A percentile compares a stretch with the other conserved stretches of the same genome.
Conservation (phyloP, 2,329 filamentous ascomycete species). For the Colletotrichum truncatum region DNA sequence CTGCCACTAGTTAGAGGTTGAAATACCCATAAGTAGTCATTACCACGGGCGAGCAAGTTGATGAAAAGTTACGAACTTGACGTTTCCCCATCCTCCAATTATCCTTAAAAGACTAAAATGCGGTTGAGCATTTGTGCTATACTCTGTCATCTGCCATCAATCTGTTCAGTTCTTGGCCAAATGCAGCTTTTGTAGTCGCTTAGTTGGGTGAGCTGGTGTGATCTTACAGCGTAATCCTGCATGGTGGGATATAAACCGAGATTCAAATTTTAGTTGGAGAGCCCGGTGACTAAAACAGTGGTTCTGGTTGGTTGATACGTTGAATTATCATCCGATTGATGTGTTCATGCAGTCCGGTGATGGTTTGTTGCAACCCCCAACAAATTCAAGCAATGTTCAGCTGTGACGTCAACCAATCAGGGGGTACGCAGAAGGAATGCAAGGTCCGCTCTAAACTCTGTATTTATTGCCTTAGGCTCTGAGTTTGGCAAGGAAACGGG, state of each 20-base stretch:
- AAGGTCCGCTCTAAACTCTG: too few relatives aligned
- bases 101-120: constrained; percentile 25
- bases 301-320: background rate
- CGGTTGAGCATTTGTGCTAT: background rate
- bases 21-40: fast-evolving
- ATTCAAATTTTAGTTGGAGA: background rate
- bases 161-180: background rate
- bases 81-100: constrained; percentile 33
- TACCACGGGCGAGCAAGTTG: background rate
- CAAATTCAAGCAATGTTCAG: background rate
- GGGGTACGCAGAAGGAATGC: too few relatives aligned
- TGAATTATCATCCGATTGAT: background rate
- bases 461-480: background rate
- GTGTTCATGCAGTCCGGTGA: background rate
- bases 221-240: constrained; percentile 11
- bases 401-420: background rate
- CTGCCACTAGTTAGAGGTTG: background rate
- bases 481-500: background rate
- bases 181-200: background rate
- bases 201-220: background rate
- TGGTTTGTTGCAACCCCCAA: background rate
- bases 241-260: background rate
- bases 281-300: background rate
- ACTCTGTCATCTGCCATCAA: background rate
- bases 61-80: constrained; percentile 7